Evolutionary conservation across 768 basidiomycete genomes (phyloP).

Genomic region (Naematelia encephala): DNA sequence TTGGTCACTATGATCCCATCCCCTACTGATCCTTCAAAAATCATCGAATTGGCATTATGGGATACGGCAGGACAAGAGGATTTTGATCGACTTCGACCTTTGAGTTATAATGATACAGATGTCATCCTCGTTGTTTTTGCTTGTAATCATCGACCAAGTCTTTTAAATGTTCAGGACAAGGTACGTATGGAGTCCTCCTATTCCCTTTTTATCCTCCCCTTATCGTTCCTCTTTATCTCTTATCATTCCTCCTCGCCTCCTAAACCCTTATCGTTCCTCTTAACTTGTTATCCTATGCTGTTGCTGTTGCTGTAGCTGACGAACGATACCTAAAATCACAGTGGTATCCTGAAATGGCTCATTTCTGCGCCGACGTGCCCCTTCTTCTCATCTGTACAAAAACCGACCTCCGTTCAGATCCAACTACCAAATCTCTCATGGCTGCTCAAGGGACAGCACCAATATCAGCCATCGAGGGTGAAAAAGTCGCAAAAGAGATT

Average conservation of each 20-base stretch:
- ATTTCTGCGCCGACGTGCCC: slow-evolving; percentile 50
- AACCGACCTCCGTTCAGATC: slow-evolving; percentile 49
- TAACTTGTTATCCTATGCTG: too few species aligned
- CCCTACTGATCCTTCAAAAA: slow-evolving; percentile 45
- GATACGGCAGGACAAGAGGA: slow-evolving; percentile 99
- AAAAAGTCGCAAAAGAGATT: slow-evolving; percentile 82
- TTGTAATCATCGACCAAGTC: slow-evolving; percentile 49
- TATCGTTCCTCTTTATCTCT: neutral
- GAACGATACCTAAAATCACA: slow-evolving; percentile 10
- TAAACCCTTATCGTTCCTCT: too few species aligned
- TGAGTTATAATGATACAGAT: slow-evolving; percentile 52
- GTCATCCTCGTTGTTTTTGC: slow-evolving; percentile 52
- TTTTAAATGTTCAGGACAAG: slow-evolving; percentile 52
- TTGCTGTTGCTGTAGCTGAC: too few species aligned
- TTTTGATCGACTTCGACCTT: slow-evolving; percentile 55
- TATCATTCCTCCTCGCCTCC: too few species aligned
- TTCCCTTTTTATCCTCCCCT: neutral
- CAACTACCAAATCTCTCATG: slow-evolving; percentile 52
- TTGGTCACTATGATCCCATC: slow-evolving; percentile 46
- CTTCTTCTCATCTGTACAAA: slow-evolving; percentile 50
- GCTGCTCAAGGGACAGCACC: slow-evolving; percentile 72
- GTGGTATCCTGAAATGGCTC: slow-evolving; percentile 52
- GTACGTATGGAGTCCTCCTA: slow-evolving; percentile 24
- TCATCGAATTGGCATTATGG: slow-evolving; percentile 63
- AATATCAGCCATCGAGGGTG: slow-evolving; percentile 77